Base-by-base conservation (phyloP, 768 basidiomycete genomes). In the Suillus decipiens region DNA sequence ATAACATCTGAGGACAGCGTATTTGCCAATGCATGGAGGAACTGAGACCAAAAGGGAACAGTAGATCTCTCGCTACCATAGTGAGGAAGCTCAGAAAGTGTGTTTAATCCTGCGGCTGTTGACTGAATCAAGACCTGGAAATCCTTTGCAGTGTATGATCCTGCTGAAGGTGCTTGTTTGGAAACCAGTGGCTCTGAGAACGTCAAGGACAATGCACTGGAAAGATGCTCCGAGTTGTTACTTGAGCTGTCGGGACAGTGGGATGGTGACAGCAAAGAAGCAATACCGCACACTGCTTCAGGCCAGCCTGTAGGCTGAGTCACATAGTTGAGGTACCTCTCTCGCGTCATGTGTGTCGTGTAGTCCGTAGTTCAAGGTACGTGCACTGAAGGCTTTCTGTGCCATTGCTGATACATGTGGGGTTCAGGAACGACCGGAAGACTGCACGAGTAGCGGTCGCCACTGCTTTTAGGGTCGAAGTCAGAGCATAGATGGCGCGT, bases 331-430 rank as follows among this genome's bases (percentile, higher is more conserved):
- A 95, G 75, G 71, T 95, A 95, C 48, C 78, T 72, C 62, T 79
- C 74, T 10, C 86, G 78, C 8, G 78, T 80, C 88, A 93, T 90
- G 5, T 79, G 66, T 0, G 72, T 61, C 0, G 86, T 90, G 90
- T 93, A 11, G 87, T 87, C n/a, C 93, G 86, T n/a, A 95, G 82
- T 70, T 95, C 93, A 39, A 95, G 79, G 70, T 93, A 93, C 5
- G 75, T 75, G 63, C 89, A 93, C 60, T 91, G 84, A 0, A 86
- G 80, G 0, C 66, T 43, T 10, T 24, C 36, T 8, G 24, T 14
- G 8, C 19, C 57, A 43, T 60, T 31, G 28, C 28, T 28, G 28
- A 28, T 28, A 33, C 14, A 72, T 64, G 28, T 79, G 28, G 68
- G 64, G 14, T 59, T 55, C 22, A 95, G 78, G 73, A 93, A 95